Evolutionary conservation across 2,329 filamentous ascomycete species (phyloP).

Genomic region (Sporothrix euskadiensis): DNA sequence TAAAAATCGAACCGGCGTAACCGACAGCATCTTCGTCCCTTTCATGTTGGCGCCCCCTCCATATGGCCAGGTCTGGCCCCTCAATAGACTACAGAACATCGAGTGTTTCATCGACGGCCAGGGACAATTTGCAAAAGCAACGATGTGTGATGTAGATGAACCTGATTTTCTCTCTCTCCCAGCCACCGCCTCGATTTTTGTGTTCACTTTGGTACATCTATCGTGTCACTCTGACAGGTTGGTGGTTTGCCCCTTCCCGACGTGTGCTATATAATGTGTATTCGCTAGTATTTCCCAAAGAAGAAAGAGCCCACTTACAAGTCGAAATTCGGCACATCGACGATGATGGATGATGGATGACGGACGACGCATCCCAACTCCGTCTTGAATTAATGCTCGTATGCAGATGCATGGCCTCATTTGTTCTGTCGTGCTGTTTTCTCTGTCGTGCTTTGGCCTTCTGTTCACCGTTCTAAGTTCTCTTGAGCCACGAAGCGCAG

Average conservation of each 20-base stretch:
- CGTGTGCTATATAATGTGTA: not conserved
- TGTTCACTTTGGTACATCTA: not conserved
- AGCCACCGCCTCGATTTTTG: not conserved
- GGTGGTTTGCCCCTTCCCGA: not conserved
- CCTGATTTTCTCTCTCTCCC: not conserved
- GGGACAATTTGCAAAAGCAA: not conserved
- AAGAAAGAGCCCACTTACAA: slow-evolving; percentile 4
- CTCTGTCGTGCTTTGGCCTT: not conserved
- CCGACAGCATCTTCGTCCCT: not conserved
- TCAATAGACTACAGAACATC: not conserved
- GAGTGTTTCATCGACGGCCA: slow-evolving; percentile 20
- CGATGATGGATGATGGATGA: not conserved
- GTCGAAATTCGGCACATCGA: not conserved
- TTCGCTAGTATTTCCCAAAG: not conserved
- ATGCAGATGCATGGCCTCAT: not conserved
- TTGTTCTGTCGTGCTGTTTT: not conserved
- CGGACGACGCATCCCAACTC: not conserved
- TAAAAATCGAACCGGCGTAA: not conserved
- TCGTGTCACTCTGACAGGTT: not conserved
- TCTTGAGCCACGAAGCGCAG: slow-evolving; percentile 12
- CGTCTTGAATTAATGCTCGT: not conserved
- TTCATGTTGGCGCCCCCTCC: not conserved
- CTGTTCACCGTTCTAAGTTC: not conserved
- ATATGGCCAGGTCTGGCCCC: not conserved
- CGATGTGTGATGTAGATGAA: not conserved